Conservation (phyloP, 805 yeast species). For the Isabelozyma gotoi region DNA sequence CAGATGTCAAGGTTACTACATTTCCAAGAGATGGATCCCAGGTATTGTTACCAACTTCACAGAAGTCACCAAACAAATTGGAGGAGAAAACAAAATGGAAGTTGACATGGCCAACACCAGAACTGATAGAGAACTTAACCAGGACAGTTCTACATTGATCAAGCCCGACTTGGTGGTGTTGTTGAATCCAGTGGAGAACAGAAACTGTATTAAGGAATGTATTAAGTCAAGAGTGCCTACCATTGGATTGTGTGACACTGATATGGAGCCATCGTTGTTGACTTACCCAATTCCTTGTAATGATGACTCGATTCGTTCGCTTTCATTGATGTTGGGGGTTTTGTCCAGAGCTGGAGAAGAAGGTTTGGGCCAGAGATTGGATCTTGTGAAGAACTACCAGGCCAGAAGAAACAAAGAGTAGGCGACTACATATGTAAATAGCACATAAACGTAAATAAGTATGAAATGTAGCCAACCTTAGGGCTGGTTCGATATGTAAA, state of each 20-base stretch:
- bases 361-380: slow-evolving; percentile 64
- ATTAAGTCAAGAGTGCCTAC: slow-evolving; percentile 83
- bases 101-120: slow-evolving; percentile 71
- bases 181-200: slow-evolving; percentile 84
- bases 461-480: too few relatives aligned
- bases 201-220: slow-evolving; percentile 80
- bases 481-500: too few relatives aligned
- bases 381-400: slow-evolving; percentile 2
- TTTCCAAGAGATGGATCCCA: slow-evolving; percentile 86
- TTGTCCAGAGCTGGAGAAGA: slow-evolving; percentile 81
- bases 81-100: slow-evolving; percentile 44
- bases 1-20: slow-evolving; percentile 76
- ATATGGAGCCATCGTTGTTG: slow-evolving; percentile 83
- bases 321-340: slow-evolving; percentile 77
- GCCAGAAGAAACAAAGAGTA: background rate
- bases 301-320: slow-evolving; percentile 84
- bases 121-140: slow-evolving; percentile 58
- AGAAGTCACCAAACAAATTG: slow-evolving; percentile 58
- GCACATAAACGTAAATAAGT: slow-evolving; percentile 2
- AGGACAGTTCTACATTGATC: slow-evolving; percentile 53
- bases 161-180: slow-evolving; percentile 89
- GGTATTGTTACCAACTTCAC: slow-evolving; percentile 89
- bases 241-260: slow-evolving; percentile 90
- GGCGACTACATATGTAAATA: background rate
- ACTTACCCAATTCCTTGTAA: slow-evolving; percentile 97